Evolutionary conservation across 2,329 filamentous ascomycete genomes (phyloP), one percentile per base, ranked within the genome.

Genomic region (Penicillium sp.): DNA sequence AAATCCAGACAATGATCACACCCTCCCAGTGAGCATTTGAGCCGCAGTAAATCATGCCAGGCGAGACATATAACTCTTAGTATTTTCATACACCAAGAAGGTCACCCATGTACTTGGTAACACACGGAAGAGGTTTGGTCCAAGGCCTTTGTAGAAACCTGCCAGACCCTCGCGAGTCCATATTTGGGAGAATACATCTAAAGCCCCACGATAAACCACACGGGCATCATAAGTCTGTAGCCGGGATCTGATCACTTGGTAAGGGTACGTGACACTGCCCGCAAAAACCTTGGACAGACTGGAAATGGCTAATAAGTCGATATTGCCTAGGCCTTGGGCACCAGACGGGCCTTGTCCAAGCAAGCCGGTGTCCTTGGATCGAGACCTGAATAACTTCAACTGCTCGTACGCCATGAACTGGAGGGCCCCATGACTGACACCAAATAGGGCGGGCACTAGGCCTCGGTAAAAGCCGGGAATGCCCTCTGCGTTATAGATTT

Each of bases 41-140:
- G 24, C 24, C 24, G 24, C 24, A 5, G 8, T 27, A 5, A 27
- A 36, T 40, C 31, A 16, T 14, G 54, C 29, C 16, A 79, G 75
- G 78, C 43, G 66, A 66, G 22, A 83, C 79, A 95, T 71, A 69
- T 90, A 87, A 61, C 83, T 85, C 75, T 88, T 92, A 55, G 88
- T 87, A 73, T 97, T 97, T 78, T 99, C 94, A 75, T 97, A 97
- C 22, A 97, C 92, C 65, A 99, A 75, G 70, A 99, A 97, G 1
- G 93, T 97, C 50, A 97, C 90, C 84, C 94, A 96, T 3, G 94
- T 97, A 31, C 92, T 92, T 3, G 94, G 94, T 72, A 99, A 80
- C 27, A 97, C 94, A 57, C 94, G 84, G 48, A 96, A 79, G n/a
- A 96, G 82, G 61, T 93, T 96, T 1, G 93, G 92, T 39, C 90